A percentile compares a stretch with the other conserved stretches of the same genome.
These are phyloP conservation scores for Picea sitchensis DNA, from an alignment of 75 land plant species.

Conservation along the genomic window DNA sequence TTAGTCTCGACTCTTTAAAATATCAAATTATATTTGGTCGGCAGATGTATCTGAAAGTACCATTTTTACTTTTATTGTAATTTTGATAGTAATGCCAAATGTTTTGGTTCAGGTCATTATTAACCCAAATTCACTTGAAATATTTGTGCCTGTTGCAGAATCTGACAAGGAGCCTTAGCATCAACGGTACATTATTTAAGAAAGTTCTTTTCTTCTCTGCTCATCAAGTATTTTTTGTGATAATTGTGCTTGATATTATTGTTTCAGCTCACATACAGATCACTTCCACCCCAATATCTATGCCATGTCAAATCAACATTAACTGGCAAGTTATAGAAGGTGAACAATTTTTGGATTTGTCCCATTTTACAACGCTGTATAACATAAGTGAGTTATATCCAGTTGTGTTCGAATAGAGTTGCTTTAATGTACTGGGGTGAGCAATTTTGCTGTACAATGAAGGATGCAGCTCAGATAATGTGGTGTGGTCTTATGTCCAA, in stretches of 20 bases:
- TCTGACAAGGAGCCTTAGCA: conserved; percentile 1
- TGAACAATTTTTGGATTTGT: neutral
- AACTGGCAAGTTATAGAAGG: neutral
- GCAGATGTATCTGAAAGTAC: neutral
- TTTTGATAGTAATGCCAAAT: neutral
- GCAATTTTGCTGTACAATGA: neutral
- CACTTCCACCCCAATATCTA: neutral
- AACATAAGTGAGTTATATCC: neutral
- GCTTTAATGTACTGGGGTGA: neutral
- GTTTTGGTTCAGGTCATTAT: neutral
- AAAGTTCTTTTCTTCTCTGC: neutral
- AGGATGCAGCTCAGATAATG: neutral
- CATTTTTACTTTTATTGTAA: neutral
- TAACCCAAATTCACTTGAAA: neutral
- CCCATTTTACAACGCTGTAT: neutral
- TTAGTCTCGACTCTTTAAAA: neutral
- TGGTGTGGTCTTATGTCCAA: neutral
- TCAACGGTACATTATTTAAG: neutral
- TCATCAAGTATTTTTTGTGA: neutral
- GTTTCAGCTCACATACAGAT: neutral
- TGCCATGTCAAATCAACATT: neutral
- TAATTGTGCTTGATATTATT: neutral
- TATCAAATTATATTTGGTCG: neutral
- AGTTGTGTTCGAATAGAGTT: neutral
- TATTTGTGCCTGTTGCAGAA: conserved; percentile 1